phyloP scores from a whole-genome alignment of 2,329 filamentous ascomycete species.

The Penicillium fuscoglaucum region DNA sequence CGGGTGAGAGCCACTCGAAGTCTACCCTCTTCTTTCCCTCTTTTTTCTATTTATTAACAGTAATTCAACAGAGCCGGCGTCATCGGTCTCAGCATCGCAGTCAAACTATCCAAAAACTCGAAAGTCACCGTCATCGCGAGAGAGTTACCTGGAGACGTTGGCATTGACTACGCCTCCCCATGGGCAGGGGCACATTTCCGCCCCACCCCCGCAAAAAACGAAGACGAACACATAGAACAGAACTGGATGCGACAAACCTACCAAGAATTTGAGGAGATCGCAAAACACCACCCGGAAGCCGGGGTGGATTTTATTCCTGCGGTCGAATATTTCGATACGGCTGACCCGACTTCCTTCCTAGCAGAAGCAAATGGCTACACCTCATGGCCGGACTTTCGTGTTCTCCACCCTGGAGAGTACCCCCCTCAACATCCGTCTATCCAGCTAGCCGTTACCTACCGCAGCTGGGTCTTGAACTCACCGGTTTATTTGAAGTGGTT shows the following conservation, averaged over 20 bases:
- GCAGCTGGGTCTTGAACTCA: conserved; percentile 14
- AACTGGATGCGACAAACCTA: conserved; percentile 13
- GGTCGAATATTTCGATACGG: conserved; percentile 12
- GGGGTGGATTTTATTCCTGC: conserved; percentile 9
- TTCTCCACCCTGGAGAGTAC: neutral
- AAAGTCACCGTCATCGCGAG: conserved; percentile 4
- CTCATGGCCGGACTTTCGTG: conserved; percentile 9
- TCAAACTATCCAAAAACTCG: neutral
- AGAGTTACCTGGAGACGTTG: conserved; percentile 8
- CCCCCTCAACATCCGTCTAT: conserved; percentile 3
- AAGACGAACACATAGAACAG: conserved; percentile 8
- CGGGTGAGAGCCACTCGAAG: neutral
- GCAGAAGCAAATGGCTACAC: conserved; percentile 9
- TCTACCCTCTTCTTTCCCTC: neutral
- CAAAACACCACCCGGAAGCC: conserved; percentile 3
- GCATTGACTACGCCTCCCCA: conserved; percentile 3
- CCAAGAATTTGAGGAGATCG: conserved; percentile 4
- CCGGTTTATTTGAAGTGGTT: conserved; percentile 13
- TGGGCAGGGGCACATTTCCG: conserved; percentile 17
- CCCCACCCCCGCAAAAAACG: conserved; percentile 10
- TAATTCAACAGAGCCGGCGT: neutral
- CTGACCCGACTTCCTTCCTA: neutral
- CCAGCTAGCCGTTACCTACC: conserved; percentile 6
- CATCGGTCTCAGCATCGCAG: neutral
- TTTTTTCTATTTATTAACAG: neutral